These are phyloP conservation scores for Cyclotella choctawhatcheeana DNA, from an alignment of 108 stramenopile genomes.

Conservation along the genomic window DNA sequence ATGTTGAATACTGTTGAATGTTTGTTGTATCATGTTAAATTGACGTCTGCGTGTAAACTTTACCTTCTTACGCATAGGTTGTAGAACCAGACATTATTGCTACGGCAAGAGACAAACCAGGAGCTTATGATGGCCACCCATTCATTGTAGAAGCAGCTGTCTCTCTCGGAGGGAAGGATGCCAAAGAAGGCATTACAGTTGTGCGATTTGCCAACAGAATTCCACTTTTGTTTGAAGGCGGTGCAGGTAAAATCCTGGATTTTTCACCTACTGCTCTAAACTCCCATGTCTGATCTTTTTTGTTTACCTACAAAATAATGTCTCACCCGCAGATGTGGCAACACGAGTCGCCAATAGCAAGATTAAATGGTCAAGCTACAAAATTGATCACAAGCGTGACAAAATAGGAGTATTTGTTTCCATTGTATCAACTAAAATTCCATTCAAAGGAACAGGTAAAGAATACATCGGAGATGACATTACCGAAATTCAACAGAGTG, in stretches of 20 bases:
- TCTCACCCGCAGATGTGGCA: slow-evolving; percentile 87
- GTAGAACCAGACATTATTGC: slow-evolving; percentile 89
- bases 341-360: slow-evolving; percentile 89
- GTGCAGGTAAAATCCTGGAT: slow-evolving; percentile 53
- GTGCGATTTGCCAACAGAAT: slow-evolving; percentile 98
- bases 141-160: slow-evolving; percentile 98
- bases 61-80: slow-evolving; percentile 46
- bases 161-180: slow-evolving; percentile 90
- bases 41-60: background rate
- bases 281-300: background rate
- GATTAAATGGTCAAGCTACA: slow-evolving; percentile 93
- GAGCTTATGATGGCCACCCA: slow-evolving; percentile 93
- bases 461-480: slow-evolving; percentile 94
- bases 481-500: slow-evolving; percentile 79
- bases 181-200: slow-evolving; percentile 92
- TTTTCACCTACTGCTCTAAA: too few relatives aligned
- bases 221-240: slow-evolving; percentile 95
- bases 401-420: slow-evolving; percentile 95
- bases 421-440: slow-evolving; percentile 96
- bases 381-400: slow-evolving; percentile 95
- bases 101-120: slow-evolving; percentile 74
- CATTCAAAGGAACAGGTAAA: slow-evolving; percentile 98
- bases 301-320: too few relatives aligned
- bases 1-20: too few relatives aligned
- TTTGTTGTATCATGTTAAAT: too few relatives aligned